These are phyloP conservation scores for Microbotryum lychnidis-dioicae DNA, from an alignment of 1,284 basidiomycete species.

Conservation along the genomic window DNA sequence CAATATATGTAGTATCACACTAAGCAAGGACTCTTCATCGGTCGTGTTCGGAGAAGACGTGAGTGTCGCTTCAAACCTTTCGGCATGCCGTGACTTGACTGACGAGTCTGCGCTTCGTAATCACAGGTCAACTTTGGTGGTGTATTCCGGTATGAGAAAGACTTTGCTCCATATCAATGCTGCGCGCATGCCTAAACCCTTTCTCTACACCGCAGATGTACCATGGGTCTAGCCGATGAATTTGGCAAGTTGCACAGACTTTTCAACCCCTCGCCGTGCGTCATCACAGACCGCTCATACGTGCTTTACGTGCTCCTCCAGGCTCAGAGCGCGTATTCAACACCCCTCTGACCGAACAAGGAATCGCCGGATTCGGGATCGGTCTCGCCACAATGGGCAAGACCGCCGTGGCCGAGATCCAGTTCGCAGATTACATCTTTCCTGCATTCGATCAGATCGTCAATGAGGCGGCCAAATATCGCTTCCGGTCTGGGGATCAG, in stretches of 20 bases:
- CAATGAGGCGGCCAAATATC: slow-evolving; percentile 89
- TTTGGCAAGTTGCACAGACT: slow-evolving; percentile 53
- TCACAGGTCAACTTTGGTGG: slow-evolving; percentile 58
- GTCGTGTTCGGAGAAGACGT: slow-evolving; percentile 92
- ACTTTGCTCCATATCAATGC: slow-evolving; percentile 42
- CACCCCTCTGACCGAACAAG: slow-evolving; percentile 86
- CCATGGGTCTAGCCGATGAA: slow-evolving; percentile 78
- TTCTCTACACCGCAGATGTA: slow-evolving; percentile 29
- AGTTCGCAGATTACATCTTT: slow-evolving; percentile 42
- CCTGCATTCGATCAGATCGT: slow-evolving; percentile 90
- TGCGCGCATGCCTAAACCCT: slow-evolving; percentile 4
- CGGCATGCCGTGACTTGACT: slow-evolving; percentile 25
- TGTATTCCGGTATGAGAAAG: slow-evolving; percentile 65
- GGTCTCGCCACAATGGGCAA: slow-evolving; percentile 87
- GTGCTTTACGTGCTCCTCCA: slow-evolving; percentile 35
- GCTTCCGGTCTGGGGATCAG: slow-evolving; percentile 77
- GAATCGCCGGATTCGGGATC: slow-evolving; percentile 89
- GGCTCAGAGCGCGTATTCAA: slow-evolving; percentile 90
- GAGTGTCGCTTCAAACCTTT: slow-evolving; percentile 40
- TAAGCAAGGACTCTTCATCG: slow-evolving; percentile 75
- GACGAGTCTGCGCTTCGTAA: slow-evolving; percentile 3
- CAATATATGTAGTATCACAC: slow-evolving; percentile 52
- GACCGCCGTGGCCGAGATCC: slow-evolving; percentile 89
- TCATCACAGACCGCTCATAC: slow-evolving; percentile 1
- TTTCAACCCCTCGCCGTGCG: slow-evolving; percentile 8